Evolutionary conservation across 352 stramenopile species (phyloP).

Genomic region (Phytophthora uliginosa): DNA sequence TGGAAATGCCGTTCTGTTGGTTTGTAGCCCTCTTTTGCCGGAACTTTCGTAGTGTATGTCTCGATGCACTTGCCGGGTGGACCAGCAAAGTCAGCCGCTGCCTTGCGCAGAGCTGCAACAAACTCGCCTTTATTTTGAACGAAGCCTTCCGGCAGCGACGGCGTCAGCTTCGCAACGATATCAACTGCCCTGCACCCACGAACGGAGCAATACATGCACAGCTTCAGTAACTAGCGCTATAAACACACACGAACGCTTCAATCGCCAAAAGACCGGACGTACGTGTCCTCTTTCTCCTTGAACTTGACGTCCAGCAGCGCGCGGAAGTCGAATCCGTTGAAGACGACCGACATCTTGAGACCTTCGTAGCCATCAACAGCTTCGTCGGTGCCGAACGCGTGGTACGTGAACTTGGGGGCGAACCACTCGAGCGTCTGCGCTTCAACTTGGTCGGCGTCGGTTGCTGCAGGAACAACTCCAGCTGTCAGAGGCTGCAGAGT

Average conservation of each 20-base stretch:
- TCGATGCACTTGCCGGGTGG: slow-evolving; percentile 54
- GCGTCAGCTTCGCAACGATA: slow-evolving; percentile 55
- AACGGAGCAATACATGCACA: not conserved
- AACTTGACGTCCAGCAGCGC: slow-evolving; percentile 65
- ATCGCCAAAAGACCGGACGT: not conserved
- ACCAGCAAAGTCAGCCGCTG: slow-evolving; percentile 36
- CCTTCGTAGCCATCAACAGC: slow-evolving; percentile 71
- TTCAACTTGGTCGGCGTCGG: slow-evolving; percentile 50
- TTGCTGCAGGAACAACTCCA: slow-evolving; percentile 38
- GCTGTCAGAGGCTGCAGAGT: not conserved
- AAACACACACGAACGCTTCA: slow-evolving; percentile 14
- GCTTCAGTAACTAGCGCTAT: not conserved
- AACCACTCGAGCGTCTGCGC: slow-evolving; percentile 58
- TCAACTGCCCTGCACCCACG: slow-evolving; percentile 52
- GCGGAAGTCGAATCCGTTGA: slow-evolving; percentile 76
- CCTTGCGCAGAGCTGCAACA: slow-evolving; percentile 27
- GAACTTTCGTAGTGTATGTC: slow-evolving; percentile 43
- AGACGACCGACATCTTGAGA: slow-evolving; percentile 63
- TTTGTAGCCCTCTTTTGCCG: slow-evolving; percentile 3
- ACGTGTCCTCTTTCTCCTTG: slow-evolving; percentile 62
- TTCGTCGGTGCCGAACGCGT: slow-evolving; percentile 83
- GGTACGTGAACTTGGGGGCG: slow-evolving; percentile 82
- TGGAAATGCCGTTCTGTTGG: slow-evolving; percentile 53
- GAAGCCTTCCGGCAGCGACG: slow-evolving; percentile 56
- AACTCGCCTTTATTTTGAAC: slow-evolving; percentile 57